Conservation (phyloP, 192 early-diverging fungal species). For the Radiomyces spectabilis region DNA sequence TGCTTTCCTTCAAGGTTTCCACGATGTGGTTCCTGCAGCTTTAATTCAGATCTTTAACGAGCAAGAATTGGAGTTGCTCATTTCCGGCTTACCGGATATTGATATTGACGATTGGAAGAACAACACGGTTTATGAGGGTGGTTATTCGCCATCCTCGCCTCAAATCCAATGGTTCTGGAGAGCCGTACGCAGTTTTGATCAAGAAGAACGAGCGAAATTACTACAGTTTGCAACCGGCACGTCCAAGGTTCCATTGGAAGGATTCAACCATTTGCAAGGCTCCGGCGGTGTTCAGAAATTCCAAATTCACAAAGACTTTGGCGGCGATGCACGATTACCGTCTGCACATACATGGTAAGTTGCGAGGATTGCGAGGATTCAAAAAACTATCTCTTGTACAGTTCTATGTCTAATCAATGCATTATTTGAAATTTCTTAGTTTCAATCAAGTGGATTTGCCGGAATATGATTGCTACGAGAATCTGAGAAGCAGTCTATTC, state of each 20-base stretch:
- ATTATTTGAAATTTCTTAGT: too few relatives aligned
- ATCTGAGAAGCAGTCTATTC: constrained; percentile 71
- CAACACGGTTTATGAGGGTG: constrained; percentile 94
- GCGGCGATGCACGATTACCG: constrained; percentile 77
- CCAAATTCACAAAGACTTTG: constrained; percentile 97
- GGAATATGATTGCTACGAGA: constrained; percentile 87
- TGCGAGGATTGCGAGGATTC: background rate
- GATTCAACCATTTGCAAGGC: constrained; percentile 89
- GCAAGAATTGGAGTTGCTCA: constrained; percentile 96
- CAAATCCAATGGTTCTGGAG: constrained; percentile 99
- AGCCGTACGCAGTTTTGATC: constrained; percentile 91
- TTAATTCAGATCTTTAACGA: constrained; percentile 98
- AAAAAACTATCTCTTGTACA: background rate
- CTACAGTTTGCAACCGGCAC: constrained; percentile 98
- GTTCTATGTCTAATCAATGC: too few relatives aligned
- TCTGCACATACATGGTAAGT: constrained; percentile 94
- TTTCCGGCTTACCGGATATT: constrained; percentile 97
- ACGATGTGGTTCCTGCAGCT: constrained; percentile 87
- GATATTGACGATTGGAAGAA: constrained; percentile 99
- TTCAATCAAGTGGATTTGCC: constrained; percentile 99
- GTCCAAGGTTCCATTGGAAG: constrained; percentile 95
- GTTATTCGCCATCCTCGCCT: constrained; percentile 75
- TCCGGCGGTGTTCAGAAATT: constrained; percentile 94
- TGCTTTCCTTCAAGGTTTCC: constrained; percentile 90
- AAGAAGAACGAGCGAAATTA: constrained; percentile 96